These are phyloP conservation scores for Penicillium sp. DNA, from an alignment of 2,329 filamentous ascomycete genomes.

Conservation along the genomic window DNA sequence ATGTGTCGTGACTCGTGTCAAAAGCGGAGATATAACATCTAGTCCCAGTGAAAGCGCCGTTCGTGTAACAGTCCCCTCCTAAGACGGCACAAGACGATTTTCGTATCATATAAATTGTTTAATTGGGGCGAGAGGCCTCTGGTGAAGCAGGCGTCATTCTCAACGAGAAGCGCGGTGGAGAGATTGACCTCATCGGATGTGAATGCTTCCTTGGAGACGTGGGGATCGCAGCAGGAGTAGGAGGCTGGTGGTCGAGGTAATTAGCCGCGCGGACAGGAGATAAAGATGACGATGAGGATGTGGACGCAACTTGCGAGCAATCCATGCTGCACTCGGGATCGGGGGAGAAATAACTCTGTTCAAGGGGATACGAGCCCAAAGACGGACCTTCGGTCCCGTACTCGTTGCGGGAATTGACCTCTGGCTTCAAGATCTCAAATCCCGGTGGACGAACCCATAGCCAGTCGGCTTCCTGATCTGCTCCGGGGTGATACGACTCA, in stretches of 20 bases:
- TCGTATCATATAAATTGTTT: not conserved
- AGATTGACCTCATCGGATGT: constrained; percentile 17
- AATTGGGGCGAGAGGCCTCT: constrained; percentile 4
- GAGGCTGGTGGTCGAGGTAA: not conserved
- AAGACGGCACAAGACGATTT: not conserved
- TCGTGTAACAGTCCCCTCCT: not conserved
- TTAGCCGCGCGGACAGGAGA: not conserved
- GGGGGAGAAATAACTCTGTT: constrained; percentile 14
- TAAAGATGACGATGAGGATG: not conserved
- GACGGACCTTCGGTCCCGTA: constrained; percentile 14
- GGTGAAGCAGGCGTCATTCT: constrained; percentile 25
- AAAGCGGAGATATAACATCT: not conserved
- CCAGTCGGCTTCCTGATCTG: constrained; percentile 11
- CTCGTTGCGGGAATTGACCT: constrained; percentile 17
- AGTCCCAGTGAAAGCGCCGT: constrained; percentile 4
- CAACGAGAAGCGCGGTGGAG: constrained; percentile 17
- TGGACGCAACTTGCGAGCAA: constrained; percentile 6
- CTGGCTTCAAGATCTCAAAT: constrained; percentile 11
- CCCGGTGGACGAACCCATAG: not conserved
- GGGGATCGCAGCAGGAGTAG: constrained; percentile 2
- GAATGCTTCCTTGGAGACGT: constrained; percentile 4
- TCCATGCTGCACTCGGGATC: constrained; percentile 12
- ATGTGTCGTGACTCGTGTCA: constrained; percentile 11
- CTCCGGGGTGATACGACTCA: constrained; percentile 7
- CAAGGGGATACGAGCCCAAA: constrained; percentile 15